Percentiles rank a stretch among this genome's conserved stretches.
phyloP scores from a whole-genome alignment of 1,284 basidiomycete genomes.

The Pisolithus thermaeus region DNA sequence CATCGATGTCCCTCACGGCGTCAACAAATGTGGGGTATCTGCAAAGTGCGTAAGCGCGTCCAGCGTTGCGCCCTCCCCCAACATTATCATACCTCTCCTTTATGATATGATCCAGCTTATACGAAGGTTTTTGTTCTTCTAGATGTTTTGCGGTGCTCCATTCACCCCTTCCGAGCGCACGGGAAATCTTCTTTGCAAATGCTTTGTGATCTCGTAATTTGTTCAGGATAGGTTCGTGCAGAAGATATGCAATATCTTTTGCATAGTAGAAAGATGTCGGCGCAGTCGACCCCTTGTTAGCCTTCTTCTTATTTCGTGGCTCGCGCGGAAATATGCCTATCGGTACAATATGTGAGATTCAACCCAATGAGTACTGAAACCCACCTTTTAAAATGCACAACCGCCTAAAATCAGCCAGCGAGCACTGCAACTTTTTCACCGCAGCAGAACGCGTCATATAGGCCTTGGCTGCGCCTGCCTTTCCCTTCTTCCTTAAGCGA shows the following conservation, averaged over 20 bases:
- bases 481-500: conserved; percentile 84
- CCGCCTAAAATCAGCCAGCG: conserved; percentile 93
- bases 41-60: conserved; percentile 7
- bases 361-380: conserved; percentile 12
- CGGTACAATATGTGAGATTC: conserved; percentile 9
- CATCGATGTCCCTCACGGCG: conserved; percentile 94
- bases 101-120: conserved; percentile 92
- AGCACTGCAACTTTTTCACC: conserved; percentile 92
- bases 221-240: conserved; percentile 94
- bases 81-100: conserved; percentile 74
- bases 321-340: conserved; percentile 96
- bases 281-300: conserved; percentile 96
- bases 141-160: conserved; percentile 94
- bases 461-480: conserved; percentile 91
- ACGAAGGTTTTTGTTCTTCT: conserved; percentile 88
- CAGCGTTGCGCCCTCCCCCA: background rate
- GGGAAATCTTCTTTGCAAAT: conserved; percentile 95
- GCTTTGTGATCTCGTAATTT: conserved; percentile 97
- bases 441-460: conserved; percentile 90
- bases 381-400: conserved; percentile 97
- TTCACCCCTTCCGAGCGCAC: conserved; percentile 90
- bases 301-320: conserved; percentile 87
- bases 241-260: conserved; percentile 97
- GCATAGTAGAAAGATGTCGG: conserved; percentile 98
- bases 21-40: conserved; percentile 98